Evolutionary conservation across 306 rosid genomes (phyloP).

Genomic region (Cicer chorassanicum): DNA sequence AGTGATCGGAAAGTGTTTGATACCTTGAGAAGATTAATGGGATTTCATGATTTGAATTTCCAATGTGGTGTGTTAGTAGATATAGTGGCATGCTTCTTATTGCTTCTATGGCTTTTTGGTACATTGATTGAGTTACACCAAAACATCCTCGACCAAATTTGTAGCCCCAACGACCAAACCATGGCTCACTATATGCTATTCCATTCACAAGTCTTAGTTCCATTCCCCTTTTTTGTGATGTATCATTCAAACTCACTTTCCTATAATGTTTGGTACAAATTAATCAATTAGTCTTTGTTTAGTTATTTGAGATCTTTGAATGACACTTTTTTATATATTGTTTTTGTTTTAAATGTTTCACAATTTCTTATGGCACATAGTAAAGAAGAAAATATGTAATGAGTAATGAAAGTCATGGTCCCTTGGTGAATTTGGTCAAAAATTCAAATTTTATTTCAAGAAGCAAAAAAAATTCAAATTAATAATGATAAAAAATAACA

Average conservation of each 20-base stretch:
- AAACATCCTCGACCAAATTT: conserved; percentile 69
- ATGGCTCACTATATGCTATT: conserved; percentile 65
- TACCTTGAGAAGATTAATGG: conserved; percentile 68
- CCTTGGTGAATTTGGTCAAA: not conserved
- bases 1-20: conserved; percentile 71
- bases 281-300: conserved; percentile 3
- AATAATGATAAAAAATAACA: too few species aligned
- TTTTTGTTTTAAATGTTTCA: not conserved
- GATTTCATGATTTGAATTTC: conserved; percentile 56
- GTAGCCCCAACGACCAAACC: conserved; percentile 94
- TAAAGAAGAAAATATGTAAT: not conserved
- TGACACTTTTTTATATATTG: not conserved
- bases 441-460: not conserved
- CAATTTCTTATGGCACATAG: not conserved
- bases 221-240: conserved; percentile 74
- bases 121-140: conserved; percentile 67
- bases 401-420: not conserved
- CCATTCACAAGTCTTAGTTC: conserved; percentile 75
- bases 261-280: conserved; percentile 46
- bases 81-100: conserved; percentile 68
- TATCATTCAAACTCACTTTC: conserved; percentile 80
- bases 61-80: conserved; percentile 56
- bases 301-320: not conserved
- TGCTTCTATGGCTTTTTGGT: conserved; percentile 74
- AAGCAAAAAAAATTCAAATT: not conserved